Percentiles rank a stretch among this genome's conserved stretches.
Evolutionary conservation across 2,329 filamentous ascomycete genomes (phyloP).

Genomic region (Penicillium rolfsii): DNA sequence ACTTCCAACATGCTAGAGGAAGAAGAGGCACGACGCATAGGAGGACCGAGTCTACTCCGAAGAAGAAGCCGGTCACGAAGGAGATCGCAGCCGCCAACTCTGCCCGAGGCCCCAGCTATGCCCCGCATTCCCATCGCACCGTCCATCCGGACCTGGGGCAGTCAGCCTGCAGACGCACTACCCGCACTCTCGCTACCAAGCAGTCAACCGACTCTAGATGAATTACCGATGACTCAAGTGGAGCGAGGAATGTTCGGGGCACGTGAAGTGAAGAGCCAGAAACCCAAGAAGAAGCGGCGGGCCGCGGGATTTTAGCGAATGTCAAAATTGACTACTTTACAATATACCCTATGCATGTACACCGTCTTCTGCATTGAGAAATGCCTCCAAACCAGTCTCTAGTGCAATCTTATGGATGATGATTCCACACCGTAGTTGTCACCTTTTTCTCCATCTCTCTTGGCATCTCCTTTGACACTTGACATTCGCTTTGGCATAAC

Average conservation of each 20-base stretch:
- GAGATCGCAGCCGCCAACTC: slow-evolving; percentile 28
- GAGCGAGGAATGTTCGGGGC: slow-evolving; percentile 46
- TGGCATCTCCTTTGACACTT: too few species aligned
- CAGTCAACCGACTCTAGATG: slow-evolving; percentile 41
- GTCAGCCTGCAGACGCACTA: slow-evolving; percentile 35
- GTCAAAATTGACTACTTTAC: too few species aligned
- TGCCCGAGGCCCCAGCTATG: slow-evolving; percentile 22
- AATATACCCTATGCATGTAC: too few species aligned
- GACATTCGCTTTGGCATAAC: too few species aligned
- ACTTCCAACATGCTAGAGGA: slow-evolving; percentile 25
- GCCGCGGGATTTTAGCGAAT: slow-evolving; percentile 45
- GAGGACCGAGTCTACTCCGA: slow-evolving; percentile 21
- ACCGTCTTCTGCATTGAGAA: too few species aligned
- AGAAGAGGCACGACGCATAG: slow-evolving; percentile 25
- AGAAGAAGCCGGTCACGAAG: slow-evolving; percentile 32
- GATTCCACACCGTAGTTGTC: too few species aligned
- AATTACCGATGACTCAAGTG: slow-evolving; percentile 45
- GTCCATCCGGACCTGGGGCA: slow-evolving; percentile 36
- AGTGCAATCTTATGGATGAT: too few species aligned
- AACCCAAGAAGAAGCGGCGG: slow-evolving; percentile 45
- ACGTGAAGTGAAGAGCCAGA: slow-evolving; percentile 38
- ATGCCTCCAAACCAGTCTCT: too few species aligned
- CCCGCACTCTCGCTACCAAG: slow-evolving; percentile 32
- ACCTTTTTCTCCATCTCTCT: too few species aligned
- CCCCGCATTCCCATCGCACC: slow-evolving; percentile 33